Percentiles rank a stretch among this genome's conserved stretches.
These are phyloP conservation scores for Pichia heedii DNA, from an alignment of 805 yeast genomes.

Conservation along the genomic window DNA sequence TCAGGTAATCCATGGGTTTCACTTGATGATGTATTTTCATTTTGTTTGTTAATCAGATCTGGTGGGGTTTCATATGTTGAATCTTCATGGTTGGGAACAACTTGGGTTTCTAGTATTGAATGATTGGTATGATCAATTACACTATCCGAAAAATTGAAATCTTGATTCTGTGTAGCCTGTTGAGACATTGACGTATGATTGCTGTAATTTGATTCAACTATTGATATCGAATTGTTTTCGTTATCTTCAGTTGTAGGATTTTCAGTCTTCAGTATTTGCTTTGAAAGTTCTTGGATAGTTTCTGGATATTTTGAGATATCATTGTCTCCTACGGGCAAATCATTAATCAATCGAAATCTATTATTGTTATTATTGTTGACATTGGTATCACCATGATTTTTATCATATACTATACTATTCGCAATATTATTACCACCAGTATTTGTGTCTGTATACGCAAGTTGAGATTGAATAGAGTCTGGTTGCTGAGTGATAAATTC, in stretches of 20 bases:
- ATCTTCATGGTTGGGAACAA: too few relatives aligned
- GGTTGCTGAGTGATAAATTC: background rate
- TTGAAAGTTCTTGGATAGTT: background rate
- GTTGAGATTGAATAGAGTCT: background rate
- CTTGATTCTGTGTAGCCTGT: background rate
- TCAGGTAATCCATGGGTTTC: background rate
- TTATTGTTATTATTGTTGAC: background rate
- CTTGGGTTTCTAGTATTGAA: background rate
- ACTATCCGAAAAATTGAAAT: background rate
- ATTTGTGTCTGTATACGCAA: background rate
- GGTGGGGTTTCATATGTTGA: too few relatives aligned
- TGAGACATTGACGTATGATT: background rate
- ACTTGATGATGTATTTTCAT: background rate
- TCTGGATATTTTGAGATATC: background rate
- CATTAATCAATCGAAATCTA: slow-evolving; percentile 1
- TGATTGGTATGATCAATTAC: background rate
- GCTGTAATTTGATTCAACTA: background rate
- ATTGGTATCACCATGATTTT: background rate
- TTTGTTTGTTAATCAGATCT: background rate
- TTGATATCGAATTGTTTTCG: background rate
- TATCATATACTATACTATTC: too few relatives aligned
- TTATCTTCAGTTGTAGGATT: background rate
- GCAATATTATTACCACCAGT: too few relatives aligned
- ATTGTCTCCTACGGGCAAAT: background rate
- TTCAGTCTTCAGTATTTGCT: background rate